Evolutionary conservation across 2,329 filamentous ascomycete genomes (phyloP), one percentile per base, ranked within the genome.

Genomic region (Sclerotinia trifoliorum): DNA sequence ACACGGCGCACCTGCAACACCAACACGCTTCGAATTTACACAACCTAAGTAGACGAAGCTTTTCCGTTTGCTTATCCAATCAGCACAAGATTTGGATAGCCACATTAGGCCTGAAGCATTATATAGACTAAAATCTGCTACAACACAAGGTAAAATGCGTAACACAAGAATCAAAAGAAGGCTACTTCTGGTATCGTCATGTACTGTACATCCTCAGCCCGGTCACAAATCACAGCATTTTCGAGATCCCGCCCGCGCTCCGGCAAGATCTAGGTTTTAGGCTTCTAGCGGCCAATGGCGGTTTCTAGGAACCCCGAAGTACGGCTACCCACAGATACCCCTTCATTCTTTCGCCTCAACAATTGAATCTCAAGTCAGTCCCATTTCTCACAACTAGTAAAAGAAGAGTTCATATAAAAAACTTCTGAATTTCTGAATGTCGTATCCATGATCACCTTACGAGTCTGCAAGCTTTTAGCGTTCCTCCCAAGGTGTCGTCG

Each of bases 221-320:
- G n/a, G 39, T 54, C 63, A 57, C 55, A 66, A 52, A 61, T 29
- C 56, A 67, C 65, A 48, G 19, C 65, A 63, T 35, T 52, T 35
- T 63, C 46, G 24, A 67, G 54, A 66, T 63, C 46, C 60, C 60
- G 46, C 60, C 46, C 32, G 46, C 46, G 39, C 65, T 35, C 35
- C 35, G 49, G 54, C 35, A 63, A 62, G 65, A 67, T 67, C 65
- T 62, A 39, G 60, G 48, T 62, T 62, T 49, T 46, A 54, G 57
- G 60, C 32, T 62, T 62, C 39, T 35, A 54, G 57, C 15, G 51
- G 32, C 29, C 46, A 51, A 51, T 51, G 60, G 57, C 42, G 51
- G 49, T 32, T 55, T 64, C 54, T 46, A 35, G 29, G 42, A 67
- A 55, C 35, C 26, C 65, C 57, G 56, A 67, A 48, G 32, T 54